Conservation (phyloP, 2,329 filamentous ascomycete species). For the Magnaporthales sp. region DNA sequence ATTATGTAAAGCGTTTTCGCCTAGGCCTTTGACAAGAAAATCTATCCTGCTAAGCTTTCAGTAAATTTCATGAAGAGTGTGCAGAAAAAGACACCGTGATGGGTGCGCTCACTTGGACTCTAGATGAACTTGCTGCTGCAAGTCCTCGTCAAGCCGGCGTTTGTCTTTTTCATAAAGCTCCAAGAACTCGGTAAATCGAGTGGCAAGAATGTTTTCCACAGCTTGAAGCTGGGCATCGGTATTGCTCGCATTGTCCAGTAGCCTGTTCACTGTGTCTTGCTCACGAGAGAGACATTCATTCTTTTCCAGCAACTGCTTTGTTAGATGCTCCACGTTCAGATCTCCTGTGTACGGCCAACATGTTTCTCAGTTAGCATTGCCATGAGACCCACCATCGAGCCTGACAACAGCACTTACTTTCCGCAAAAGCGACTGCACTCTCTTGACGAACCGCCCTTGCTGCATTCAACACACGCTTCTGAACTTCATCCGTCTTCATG, state of each 20-base stretch:
- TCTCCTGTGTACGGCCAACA: not conserved
- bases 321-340: not conserved
- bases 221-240: not conserved
- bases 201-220: not conserved
- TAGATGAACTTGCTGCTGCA: not conserved
- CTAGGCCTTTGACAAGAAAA: not conserved
- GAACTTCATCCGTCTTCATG: slow-evolving; percentile 24
- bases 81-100: not conserved
- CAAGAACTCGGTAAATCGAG: not conserved
- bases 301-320: not conserved
- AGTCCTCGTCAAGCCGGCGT: slow-evolving; percentile 3
- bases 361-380: not conserved
- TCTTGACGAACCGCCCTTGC: slow-evolving; percentile 10
- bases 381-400: not conserved
- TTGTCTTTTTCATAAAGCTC: not conserved
- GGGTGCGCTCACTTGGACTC: not conserved
- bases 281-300: not conserved
- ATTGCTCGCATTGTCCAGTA: slow-evolving; percentile 6
- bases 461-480: slow-evolving; percentile 18
- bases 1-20: not conserved
- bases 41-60: not conserved
- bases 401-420: slow-evolving; percentile 7
- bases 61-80: not conserved
- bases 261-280: not conserved
- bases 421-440: slow-evolving; percentile 4